phyloP scores from a whole-genome alignment of 257 asterid genomes.

The Fraxinus anomala region DNA sequence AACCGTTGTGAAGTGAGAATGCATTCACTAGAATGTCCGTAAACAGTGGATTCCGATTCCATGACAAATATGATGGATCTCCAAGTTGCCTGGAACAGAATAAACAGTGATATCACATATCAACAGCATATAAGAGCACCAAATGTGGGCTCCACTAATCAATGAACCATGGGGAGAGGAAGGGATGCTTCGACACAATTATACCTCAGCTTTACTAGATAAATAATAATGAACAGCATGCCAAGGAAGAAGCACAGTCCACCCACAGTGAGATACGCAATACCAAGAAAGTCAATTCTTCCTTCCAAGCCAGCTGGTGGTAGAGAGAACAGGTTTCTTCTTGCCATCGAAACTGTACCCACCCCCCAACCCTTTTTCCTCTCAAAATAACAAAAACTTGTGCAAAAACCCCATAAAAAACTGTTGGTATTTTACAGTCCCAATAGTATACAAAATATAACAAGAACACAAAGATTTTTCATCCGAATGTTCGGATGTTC shows the following conservation, averaged over 20 bases:
- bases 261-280: conserved; percentile 75
- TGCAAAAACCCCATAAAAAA: too few species aligned
- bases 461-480: too few species aligned
- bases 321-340: conserved; percentile 87
- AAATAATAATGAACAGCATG: conserved; percentile 58
- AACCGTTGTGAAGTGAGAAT: not conserved
- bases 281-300: conserved; percentile 76
- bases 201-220: conserved; percentile 77
- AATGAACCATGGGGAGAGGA: not conserved
- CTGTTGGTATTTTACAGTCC: too few species aligned
- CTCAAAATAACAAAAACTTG: too few species aligned
- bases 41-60: conserved; percentile 65
- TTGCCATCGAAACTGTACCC: conserved; percentile 74
- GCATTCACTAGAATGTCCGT: conserved; percentile 1
- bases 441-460: too few species aligned
- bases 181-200: not conserved
- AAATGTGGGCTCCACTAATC: not conserved
- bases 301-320: conserved; percentile 93
- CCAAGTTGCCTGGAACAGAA: conserved; percentile 76
- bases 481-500: too few species aligned
- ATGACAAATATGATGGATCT: conserved; percentile 86
- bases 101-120: not conserved
- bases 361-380: too few species aligned
- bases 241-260: conserved; percentile 77
- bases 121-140: not conserved